Percentiles rank a stretch among this genome's conserved stretches.
Conservation (phyloP, 208 protist species). For the Crithidia mellificae region DNA sequence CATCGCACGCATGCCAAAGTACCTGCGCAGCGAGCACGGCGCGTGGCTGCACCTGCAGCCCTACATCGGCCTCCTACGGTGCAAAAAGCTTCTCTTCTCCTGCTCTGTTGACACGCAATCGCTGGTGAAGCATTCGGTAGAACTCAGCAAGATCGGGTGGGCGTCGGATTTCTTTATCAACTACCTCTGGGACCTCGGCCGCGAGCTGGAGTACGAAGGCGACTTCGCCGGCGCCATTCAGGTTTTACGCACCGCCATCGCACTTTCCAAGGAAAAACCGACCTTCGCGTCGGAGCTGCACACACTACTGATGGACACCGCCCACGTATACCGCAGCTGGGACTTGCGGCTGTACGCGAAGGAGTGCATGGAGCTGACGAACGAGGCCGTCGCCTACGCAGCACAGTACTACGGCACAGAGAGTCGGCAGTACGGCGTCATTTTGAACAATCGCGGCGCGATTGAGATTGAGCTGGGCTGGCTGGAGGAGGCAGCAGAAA, state of each 20-base stretch:
- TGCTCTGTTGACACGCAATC: conserved; percentile 69
- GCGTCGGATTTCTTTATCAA: conserved; percentile 76
- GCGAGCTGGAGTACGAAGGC: conserved; percentile 66
- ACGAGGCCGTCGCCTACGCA: conserved; percentile 62
- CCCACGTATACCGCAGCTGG: conserved; percentile 76
- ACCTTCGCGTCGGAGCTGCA: conserved; percentile 52
- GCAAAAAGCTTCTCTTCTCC: conserved; percentile 72
- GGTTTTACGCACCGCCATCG: conserved; percentile 65
- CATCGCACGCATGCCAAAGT: conserved; percentile 63
- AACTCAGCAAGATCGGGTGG: conserved; percentile 76
- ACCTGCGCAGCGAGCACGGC: conserved; percentile 76
- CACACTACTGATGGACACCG: conserved; percentile 62
- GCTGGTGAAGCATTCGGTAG: conserved; percentile 63
- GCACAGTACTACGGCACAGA: conserved; percentile 48
- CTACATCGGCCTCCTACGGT: conserved; percentile 73
- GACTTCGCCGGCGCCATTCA: conserved; percentile 54
- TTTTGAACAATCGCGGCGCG: conserved; percentile 63
- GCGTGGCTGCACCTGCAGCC: conserved; percentile 81
- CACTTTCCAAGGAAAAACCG: conserved; percentile 68
- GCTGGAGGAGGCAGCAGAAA: conserved; percentile 43
- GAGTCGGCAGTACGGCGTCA: conserved; percentile 61
- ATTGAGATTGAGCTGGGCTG: conserved; percentile 71
- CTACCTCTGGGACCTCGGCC: conserved; percentile 66
- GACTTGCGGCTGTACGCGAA: conserved; percentile 48
- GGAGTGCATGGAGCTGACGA: conserved; percentile 56